phyloP scores from a whole-genome alignment of 1,284 basidiomycete genomes.

The Ustilago lituana region DNA sequence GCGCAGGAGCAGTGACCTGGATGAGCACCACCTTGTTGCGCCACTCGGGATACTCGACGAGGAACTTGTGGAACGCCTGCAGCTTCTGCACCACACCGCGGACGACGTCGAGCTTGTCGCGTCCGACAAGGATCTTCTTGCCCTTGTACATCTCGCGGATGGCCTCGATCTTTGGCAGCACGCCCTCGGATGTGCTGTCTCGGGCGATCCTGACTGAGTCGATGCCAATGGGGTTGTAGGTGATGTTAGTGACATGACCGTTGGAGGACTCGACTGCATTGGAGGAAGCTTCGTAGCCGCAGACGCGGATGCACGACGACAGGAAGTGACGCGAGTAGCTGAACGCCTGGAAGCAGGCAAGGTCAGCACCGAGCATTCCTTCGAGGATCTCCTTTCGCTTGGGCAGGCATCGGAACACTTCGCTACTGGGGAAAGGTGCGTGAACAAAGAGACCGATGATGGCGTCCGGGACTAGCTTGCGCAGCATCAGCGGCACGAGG shows the following conservation, averaged over 20 bases:
- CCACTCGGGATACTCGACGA: constrained; percentile 95
- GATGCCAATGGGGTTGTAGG: constrained; percentile 96
- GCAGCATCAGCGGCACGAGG: constrained; percentile 85
- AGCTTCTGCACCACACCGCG: constrained; percentile 98
- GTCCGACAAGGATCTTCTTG: constrained; percentile 97
- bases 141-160: constrained; percentile 87
- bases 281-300: constrained; percentile 87
- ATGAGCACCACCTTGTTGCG: constrained; percentile 80
- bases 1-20: constrained; percentile 90
- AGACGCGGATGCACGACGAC: constrained; percentile 92
- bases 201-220: constrained; percentile 88
- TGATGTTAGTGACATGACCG: constrained; percentile 84
- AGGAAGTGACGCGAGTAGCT: constrained; percentile 96
- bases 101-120: constrained; percentile 98
- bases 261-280: constrained; percentile 84
- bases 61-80: constrained; percentile 92
- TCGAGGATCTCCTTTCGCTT: constrained; percentile 88
- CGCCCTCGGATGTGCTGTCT: constrained; percentile 82
- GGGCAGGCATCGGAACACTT: constrained; percentile 92
- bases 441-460: constrained; percentile 91
- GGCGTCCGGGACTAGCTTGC: constrained; percentile 79
- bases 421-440: constrained; percentile 95
- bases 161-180: constrained; percentile 87
- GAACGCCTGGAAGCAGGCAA: constrained; percentile 95
- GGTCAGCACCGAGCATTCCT: constrained; percentile 96